A percentile compares a stretch with the other conserved stretches of the same genome.
These are phyloP conservation scores for Populus hybrid DNA, from an alignment of 441 rosid species.

Conservation along the genomic window DNA sequence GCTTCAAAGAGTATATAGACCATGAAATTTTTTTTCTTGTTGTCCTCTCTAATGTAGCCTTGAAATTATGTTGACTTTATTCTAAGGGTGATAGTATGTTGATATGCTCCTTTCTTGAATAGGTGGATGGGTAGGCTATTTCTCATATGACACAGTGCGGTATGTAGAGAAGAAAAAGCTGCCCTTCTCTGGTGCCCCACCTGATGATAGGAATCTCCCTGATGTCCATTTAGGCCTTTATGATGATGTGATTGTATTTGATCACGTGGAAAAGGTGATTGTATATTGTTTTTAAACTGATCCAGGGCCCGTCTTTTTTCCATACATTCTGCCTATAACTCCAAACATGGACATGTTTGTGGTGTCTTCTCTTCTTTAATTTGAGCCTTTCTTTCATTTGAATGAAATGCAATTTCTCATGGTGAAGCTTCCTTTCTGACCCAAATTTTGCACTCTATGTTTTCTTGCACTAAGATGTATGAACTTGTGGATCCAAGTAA, in stretches of 20 bases:
- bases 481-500: not conserved
- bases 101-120: slow-evolving; percentile 24
- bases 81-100: not conserved
- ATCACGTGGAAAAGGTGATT: slow-evolving; percentile 82
- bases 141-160: slow-evolving; percentile 92
- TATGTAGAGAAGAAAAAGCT: slow-evolving; percentile 85
- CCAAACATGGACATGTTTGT: not conserved
- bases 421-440: no score
- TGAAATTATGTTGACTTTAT: not conserved
- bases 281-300: not conserved
- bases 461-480: not conserved
- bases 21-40: not conserved
- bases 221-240: slow-evolving; percentile 94
- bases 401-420: no score
- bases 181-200: slow-evolving; percentile 66
- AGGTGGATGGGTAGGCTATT: slow-evolving; percentile 98
- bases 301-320: not conserved
- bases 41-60: not conserved
- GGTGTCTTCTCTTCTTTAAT: not conserved
- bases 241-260: slow-evolving; percentile 79
- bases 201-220: slow-evolving; percentile 87
- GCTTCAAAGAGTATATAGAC: not conserved
- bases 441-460: not conserved
- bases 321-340: not conserved
- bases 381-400: not conserved